phyloP scores from a whole-genome alignment of 768 basidiomycete genomes.

The Candolleomyces eurysporus region DNA sequence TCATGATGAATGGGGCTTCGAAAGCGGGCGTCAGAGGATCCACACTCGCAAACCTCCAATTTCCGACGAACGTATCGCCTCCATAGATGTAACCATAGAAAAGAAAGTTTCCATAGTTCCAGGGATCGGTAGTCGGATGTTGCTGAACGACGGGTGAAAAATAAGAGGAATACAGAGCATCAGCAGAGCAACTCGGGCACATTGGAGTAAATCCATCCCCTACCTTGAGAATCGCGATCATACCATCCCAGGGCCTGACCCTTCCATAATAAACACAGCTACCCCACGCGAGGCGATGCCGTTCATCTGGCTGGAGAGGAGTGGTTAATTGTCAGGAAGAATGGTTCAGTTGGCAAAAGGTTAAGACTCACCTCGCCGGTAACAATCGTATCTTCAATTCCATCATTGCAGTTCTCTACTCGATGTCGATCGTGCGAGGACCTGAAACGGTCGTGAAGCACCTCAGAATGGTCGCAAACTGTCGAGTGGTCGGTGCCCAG shows the following conservation, averaged over 20 bases:
- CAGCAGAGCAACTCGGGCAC: slow-evolving; percentile 13
- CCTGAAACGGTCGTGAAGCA: neutral
- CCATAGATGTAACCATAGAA: slow-evolving; percentile 75
- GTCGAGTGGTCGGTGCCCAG: no score
- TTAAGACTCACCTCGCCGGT: slow-evolving; percentile 49
- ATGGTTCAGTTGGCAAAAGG: neutral
- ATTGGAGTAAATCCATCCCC: slow-evolving; percentile 16
- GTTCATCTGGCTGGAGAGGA: slow-evolving; percentile 42
- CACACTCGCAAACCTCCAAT: slow-evolving; percentile 55
- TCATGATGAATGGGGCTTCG: slow-evolving; percentile 7
- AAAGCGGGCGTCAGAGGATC: slow-evolving; percentile 2
- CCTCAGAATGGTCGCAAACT: no score
- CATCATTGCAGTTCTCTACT: slow-evolving; percentile 33
- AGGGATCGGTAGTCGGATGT: neutral
- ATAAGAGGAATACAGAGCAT: no score
- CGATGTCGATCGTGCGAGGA: neutral
- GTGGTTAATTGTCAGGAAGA: neutral
- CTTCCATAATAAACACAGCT: slow-evolving; percentile 49
- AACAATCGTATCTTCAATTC: slow-evolving; percentile 59
- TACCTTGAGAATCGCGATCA: slow-evolving; percentile 50
- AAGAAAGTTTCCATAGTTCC: slow-evolving; percentile 27
- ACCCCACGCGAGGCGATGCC: slow-evolving; percentile 48
- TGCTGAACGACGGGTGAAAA: neutral
- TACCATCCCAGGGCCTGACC: slow-evolving; percentile 57
- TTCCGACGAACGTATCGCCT: slow-evolving; percentile 64